Evolutionary conservation across 495 filamentous ascomycete species (phyloP), one percentile per base, ranked within the genome.

Genomic region (Daldinia childiae): DNA sequence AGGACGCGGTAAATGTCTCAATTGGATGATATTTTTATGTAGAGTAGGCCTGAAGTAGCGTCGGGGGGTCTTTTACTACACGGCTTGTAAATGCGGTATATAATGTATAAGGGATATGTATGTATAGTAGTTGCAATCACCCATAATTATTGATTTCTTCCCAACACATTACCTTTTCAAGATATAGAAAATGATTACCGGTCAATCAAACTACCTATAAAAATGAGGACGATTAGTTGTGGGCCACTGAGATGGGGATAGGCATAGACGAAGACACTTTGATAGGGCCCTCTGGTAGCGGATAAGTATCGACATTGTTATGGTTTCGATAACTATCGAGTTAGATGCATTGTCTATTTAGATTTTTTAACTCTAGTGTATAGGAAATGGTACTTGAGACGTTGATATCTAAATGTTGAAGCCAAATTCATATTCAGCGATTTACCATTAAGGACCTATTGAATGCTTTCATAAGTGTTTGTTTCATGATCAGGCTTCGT

Each of bases 11-110:
- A 56, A 11, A 30, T 30, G 24, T 54, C 55, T 60, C 43, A 26
- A 61, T 60, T 55, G 30, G 50, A 56, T 39, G 50, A 21, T 27
- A 32, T 11, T 27, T 50, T 57, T 29, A 56, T 38, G 27, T 64
- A 41, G 15, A 64, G 48, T 56, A 32, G 39, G 27, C 38, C 60
- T 27, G 19, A 30, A 52, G 38, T 19, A 64, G 29, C 43, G 3
- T 8, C 21, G 56, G 36, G 12, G 38, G 56, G 34, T 45, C 39
- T 15, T 60, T 17, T 59, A 15, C 26, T 64, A 39, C 45, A 64
- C 34, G 26, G 27, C 32, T 6, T 30, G 59, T 52, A 17, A 4
- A n/a, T n/a, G n/a, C n/a, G n/a, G n/a, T n/a, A n/a, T n/a, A n/a
- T n/a, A n/a, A n/a, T n/a, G n/a, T n/a, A n/a, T n/a, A n/a, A n/a